phyloP scores from a whole-genome alignment of 371 early-diverging fungal genomes.

The Mortierella sp. region DNA sequence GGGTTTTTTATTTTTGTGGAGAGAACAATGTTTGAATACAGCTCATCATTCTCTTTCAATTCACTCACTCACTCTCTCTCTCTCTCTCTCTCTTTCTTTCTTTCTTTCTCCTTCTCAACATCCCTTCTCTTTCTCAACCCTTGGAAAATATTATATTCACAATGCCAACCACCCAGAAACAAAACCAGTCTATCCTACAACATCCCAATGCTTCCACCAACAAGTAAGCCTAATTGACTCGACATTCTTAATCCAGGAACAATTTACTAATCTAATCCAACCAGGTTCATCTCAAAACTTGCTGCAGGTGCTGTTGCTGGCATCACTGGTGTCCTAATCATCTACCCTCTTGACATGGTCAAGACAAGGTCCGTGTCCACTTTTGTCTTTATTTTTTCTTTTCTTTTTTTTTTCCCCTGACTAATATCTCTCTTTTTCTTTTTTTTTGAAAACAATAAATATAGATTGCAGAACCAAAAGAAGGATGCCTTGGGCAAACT shows the following conservation, averaged over 20 bases:
- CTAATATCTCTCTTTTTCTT: background rate
- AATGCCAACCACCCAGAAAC: background rate
- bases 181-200: conserved; percentile 7
- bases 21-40: background rate
- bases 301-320: conserved; percentile 75
- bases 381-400: background rate
- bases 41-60: background rate
- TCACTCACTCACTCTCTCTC: background rate
- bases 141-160: background rate
- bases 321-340: conserved; percentile 70
- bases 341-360: conserved; percentile 74
- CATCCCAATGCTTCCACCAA: conserved; percentile 1
- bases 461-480: conserved; percentile 61
- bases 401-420: conserved; percentile 7
- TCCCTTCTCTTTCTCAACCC: background rate
- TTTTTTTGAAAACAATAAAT: background rate
- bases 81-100: background rate
- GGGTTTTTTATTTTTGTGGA: too few relatives aligned
- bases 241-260: background rate
- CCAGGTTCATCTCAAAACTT: conserved; percentile 63
- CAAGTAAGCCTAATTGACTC: conserved; percentile 22
- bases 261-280: too few relatives aligned
- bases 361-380: conserved; percentile 61
- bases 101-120: background rate
- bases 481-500: conserved; percentile 45